phyloP scores from a whole-genome alignment of 495 filamentous ascomycete genomes.

The Pyrenula massariospora region DNA sequence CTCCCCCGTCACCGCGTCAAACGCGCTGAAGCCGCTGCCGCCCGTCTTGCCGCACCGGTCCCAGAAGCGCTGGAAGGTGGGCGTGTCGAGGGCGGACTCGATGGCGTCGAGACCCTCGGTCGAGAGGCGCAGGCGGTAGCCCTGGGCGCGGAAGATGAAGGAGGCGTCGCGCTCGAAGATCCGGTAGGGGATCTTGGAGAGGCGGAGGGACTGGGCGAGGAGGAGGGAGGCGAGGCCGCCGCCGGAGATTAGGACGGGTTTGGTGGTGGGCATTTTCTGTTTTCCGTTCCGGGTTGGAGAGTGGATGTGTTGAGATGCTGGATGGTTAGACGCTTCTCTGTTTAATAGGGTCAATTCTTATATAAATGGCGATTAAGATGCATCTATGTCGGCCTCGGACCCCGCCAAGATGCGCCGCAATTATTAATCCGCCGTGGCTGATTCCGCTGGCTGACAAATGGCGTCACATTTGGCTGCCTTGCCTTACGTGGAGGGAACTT shows the following conservation, averaged over 20 bases:
- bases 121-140: slow-evolving; percentile 41
- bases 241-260: slow-evolving; percentile 41
- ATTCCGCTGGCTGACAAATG: too few species aligned
- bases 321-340: too few species aligned
- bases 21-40: slow-evolving; percentile 27
- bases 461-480: too few species aligned
- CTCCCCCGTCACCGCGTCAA: slow-evolving; percentile 33
- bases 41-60: slow-evolving; percentile 39
- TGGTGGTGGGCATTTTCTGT: too few species aligned
- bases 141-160: slow-evolving; percentile 36
- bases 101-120: slow-evolving; percentile 36
- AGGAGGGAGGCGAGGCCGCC: slow-evolving; percentile 37
- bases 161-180: slow-evolving; percentile 40
- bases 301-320: too few species aligned
- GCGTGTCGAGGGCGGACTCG: slow-evolving; percentile 31
- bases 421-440: too few species aligned
- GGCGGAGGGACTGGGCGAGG: slow-evolving; percentile 34
- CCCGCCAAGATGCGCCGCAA: too few species aligned
- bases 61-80: slow-evolving; percentile 33
- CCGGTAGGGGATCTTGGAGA: slow-evolving; percentile 32
- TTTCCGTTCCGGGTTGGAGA: too few species aligned
- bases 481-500: too few species aligned
- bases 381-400: too few species aligned
- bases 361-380: too few species aligned
- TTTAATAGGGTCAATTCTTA: too few species aligned